phyloP scores from a whole-genome alignment of 345 rosid genomes.

The Euphorbia lathyris region DNA sequence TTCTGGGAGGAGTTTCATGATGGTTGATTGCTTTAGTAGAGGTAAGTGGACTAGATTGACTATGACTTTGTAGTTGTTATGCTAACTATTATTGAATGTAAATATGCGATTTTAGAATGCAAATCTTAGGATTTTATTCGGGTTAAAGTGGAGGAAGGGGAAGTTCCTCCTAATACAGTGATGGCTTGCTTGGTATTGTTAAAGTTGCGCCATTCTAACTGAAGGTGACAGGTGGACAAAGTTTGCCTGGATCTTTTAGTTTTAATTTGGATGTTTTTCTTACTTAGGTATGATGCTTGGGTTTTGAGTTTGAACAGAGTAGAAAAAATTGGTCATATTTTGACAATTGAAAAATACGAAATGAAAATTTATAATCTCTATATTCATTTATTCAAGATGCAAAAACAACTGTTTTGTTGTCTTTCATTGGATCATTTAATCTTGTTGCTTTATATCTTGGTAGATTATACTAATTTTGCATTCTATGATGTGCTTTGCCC shows the following conservation, averaged over 20 bases:
- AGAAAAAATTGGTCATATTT: neutral
- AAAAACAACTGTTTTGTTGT: too few species aligned
- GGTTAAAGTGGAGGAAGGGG: neutral
- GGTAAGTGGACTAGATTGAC: slow-evolving; percentile 14
- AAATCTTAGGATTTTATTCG: slow-evolving; percentile 21
- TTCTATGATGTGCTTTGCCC: too few species aligned
- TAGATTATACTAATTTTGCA: too few species aligned
- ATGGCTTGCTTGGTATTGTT: neutral
- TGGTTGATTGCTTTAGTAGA: slow-evolving; percentile 20
- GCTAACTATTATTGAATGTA: slow-evolving; percentile 22
- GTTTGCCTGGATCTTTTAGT: neutral
- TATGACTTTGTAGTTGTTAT: neutral
- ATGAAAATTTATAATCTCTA: too few species aligned
- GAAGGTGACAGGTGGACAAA: slow-evolving; percentile 13
- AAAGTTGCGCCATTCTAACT: neutral
- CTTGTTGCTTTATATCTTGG: too few species aligned
- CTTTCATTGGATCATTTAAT: too few species aligned
- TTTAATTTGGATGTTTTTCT: slow-evolving; percentile 6
- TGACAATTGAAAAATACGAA: neutral
- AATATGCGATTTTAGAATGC: slow-evolving; percentile 28
- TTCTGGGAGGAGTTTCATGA: slow-evolving; percentile 59
- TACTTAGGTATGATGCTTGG: neutral
- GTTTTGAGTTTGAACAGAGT: neutral
- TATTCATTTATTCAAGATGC: too few species aligned
- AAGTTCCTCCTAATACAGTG: neutral